Conservation (phyloP, 495 filamentous ascomycete species). For the Lasiosphaeria ovina region DNA sequence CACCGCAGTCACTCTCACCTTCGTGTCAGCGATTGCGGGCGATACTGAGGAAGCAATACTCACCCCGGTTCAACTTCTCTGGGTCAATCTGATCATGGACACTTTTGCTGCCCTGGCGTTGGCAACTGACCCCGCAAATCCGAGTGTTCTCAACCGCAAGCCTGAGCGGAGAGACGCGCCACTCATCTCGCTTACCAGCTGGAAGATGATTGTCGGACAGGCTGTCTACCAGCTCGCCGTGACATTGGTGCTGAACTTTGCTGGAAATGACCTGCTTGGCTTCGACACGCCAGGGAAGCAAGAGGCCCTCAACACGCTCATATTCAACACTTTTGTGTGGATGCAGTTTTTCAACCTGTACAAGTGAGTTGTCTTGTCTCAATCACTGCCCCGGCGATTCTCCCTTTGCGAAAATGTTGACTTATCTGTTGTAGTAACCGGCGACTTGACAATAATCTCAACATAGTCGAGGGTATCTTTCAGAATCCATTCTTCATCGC, state of each 20-base stretch:
- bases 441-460: constrained; percentile 81
- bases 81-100: constrained; percentile 94
- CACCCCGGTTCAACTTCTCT: constrained; percentile 81
- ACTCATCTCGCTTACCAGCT: constrained; percentile 78
- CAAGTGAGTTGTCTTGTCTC: constrained; percentile 42
- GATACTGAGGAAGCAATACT: constrained; percentile 67
- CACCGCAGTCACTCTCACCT: constrained; percentile 80
- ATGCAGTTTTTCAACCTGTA: constrained; percentile 94
- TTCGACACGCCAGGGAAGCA: constrained; percentile 43
- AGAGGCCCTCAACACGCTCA: constrained; percentile 60
- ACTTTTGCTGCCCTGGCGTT: constrained; percentile 93
- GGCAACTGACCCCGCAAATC: constrained; percentile 77
- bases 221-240: constrained; percentile 80
- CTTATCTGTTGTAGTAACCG: constrained; percentile 33
- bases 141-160: constrained; percentile 66
- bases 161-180: constrained; percentile 75
- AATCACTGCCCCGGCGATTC: background rate
- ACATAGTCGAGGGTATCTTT: constrained; percentile 75
- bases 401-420: constrained; percentile 40
- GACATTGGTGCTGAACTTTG: constrained; percentile 75
- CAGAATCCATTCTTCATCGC: constrained; percentile 74
- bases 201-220: constrained; percentile 93
- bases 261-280: constrained; percentile 59
- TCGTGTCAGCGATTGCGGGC: constrained; percentile 73
- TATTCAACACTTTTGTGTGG: constrained; percentile 93